Conservation (phyloP, 148 eudicot species). For the Persicaria maculosa region DNA sequence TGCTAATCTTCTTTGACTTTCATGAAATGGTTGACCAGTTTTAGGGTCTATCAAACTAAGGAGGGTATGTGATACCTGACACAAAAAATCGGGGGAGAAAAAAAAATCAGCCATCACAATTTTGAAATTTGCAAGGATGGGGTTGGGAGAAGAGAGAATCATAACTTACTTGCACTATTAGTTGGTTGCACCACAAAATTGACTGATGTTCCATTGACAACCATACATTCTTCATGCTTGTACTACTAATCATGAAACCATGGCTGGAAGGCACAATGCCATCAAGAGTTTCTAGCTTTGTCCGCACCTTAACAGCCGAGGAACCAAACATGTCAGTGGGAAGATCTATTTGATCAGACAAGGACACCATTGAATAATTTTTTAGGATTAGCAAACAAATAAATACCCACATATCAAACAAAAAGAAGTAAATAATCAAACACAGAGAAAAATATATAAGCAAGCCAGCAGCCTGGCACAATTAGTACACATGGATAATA, state of each 20-base stretch:
- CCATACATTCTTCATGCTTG: constrained; percentile 90
- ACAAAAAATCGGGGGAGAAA: constrained; percentile 12
- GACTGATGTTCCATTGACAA: constrained; percentile 97
- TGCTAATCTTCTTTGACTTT: constrained; percentile 57
- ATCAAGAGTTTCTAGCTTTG: constrained; percentile 81
- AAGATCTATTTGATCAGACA: background rate
- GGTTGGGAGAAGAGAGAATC: background rate
- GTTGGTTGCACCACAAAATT: constrained; percentile 95
- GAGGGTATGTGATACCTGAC: constrained; percentile 87
- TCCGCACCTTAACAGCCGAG: constrained; percentile 54
- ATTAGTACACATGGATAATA: background rate
- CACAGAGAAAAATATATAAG: background rate
- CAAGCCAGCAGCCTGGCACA: constrained; percentile 1
- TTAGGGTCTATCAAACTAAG: constrained; percentile 71
- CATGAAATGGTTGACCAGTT: constrained; percentile 56
- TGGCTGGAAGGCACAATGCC: constrained; percentile 88
- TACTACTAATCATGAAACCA: constrained; percentile 81
- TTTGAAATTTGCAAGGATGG: background rate
- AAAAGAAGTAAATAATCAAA: constrained; percentile 7
- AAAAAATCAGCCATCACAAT: background rate
- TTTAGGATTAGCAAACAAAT: background rate
- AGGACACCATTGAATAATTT: background rate
- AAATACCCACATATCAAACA: background rate
- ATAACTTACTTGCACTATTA: constrained; percentile 64
- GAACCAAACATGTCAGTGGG: constrained; percentile 60